phyloP scores from a whole-genome alignment of 2,329 filamentous ascomycete genomes.

The Dactylonectria macrodidyma region DNA sequence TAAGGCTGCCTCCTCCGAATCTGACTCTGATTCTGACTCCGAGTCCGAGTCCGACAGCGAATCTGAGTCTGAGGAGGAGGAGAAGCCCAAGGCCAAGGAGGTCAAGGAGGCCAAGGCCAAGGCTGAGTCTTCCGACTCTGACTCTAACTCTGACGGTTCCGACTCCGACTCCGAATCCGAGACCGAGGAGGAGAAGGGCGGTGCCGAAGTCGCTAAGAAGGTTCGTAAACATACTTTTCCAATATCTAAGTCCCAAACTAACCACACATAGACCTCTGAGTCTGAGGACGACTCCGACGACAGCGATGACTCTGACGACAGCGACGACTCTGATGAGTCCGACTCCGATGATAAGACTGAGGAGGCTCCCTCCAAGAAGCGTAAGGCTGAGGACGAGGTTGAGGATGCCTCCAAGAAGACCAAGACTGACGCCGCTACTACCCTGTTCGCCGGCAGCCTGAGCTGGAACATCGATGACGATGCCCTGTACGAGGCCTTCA shows the following conservation, averaged over 20 bases:
- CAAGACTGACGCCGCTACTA: slow-evolving; percentile 72
- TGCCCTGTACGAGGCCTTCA: slow-evolving; percentile 84
- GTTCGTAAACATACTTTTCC: slow-evolving; percentile 40
- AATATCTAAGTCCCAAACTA: background rate
- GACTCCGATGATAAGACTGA: slow-evolving; percentile 55
- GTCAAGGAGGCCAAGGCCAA: slow-evolving; percentile 46
- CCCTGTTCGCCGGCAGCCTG: slow-evolving; percentile 91
- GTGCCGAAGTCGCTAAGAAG: slow-evolving; percentile 54
- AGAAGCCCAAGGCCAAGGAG: slow-evolving; percentile 52
- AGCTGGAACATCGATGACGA: slow-evolving; percentile 94
- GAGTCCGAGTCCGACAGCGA: slow-evolving; percentile 54
- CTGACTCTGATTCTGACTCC: slow-evolving; percentile 50
- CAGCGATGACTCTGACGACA: slow-evolving; percentile 50
- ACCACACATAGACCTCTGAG: slow-evolving; percentile 44
- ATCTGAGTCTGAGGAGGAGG: slow-evolving; percentile 51
- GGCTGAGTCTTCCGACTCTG: slow-evolving; percentile 48
- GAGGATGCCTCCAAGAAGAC: slow-evolving; percentile 74
- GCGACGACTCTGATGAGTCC: slow-evolving; percentile 54
- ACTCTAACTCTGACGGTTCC: slow-evolving; percentile 52
- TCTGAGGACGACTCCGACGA: slow-evolving; percentile 53
- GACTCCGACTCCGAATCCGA: slow-evolving; percentile 59
- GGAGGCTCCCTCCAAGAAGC: slow-evolving; percentile 62
- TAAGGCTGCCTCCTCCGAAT: slow-evolving; percentile 37
- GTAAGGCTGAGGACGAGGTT: slow-evolving; percentile 65
- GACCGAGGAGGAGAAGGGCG: slow-evolving; percentile 53